phyloP scores from a whole-genome alignment of 495 filamentous ascomycete species.

The Penicillium maclennaniae region DNA sequence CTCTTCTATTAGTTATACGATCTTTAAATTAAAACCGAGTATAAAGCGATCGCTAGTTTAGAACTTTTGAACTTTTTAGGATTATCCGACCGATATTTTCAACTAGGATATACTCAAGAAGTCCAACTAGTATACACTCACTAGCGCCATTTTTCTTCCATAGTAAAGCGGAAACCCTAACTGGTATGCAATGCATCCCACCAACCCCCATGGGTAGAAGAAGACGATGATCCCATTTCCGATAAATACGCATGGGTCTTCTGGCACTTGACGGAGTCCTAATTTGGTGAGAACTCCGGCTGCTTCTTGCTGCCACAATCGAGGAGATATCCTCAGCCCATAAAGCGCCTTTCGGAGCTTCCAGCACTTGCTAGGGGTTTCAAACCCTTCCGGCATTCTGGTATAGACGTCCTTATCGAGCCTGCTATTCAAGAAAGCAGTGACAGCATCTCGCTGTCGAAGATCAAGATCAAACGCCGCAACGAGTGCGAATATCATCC shows the following conservation, averaged over 20 bases:
- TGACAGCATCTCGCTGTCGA: slow-evolving; percentile 3
- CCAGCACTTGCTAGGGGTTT: neutral
- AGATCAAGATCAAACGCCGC: slow-evolving; percentile 7
- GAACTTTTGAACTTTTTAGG: no score
- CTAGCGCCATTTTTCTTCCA: no score
- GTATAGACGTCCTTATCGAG: slow-evolving; percentile 3
- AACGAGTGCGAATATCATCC: neutral
- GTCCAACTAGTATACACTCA: no score
- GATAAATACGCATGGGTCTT: slow-evolving; percentile 19
- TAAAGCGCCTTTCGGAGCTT: slow-evolving; percentile 16
- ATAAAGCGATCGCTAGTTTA: no score
- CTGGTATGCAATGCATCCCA: no score
- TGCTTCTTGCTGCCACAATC: slow-evolving; percentile 22
- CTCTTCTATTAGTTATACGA: no score
- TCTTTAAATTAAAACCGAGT: no score
- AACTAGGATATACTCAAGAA: no score
- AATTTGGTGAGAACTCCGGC: slow-evolving; percentile 12
- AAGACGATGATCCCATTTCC: slow-evolving; percentile 17
- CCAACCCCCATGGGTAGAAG: no score
- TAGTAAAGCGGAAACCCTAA: no score
- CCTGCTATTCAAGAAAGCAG: slow-evolving; percentile 10
- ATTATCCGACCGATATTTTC: no score
- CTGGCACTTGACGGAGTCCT: slow-evolving; percentile 12
- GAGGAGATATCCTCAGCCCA: slow-evolving; percentile 19
- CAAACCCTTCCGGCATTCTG: slow-evolving; percentile 2